A percentile compares a stretch with the other conserved stretches of the same genome.
Conservation (phyloP, 1,284 basidiomycete genomes). For the Pascua guehoae region DNA sequence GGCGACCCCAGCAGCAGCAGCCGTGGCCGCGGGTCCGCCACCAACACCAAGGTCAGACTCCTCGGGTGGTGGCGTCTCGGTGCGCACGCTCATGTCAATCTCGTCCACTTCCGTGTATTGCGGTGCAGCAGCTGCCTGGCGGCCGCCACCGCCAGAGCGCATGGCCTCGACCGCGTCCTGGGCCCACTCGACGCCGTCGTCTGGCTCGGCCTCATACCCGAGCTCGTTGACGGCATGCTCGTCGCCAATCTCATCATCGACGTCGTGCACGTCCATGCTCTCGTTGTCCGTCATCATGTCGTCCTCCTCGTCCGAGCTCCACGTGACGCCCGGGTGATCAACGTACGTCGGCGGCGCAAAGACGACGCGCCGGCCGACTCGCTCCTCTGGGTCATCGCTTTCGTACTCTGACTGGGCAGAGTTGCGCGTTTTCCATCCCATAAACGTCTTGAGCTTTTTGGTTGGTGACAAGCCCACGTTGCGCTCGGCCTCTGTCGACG, state of each 20-base stretch:
- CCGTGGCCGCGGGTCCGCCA: neutral
- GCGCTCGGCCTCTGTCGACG: constrained; percentile 23
- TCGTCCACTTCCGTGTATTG: too few species aligned
- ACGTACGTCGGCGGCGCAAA: constrained; percentile 55
- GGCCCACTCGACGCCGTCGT: constrained; percentile 55
- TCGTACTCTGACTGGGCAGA: constrained; percentile 4
- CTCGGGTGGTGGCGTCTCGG: too few species aligned
- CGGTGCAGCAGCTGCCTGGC: too few species aligned
- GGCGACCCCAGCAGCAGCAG: neutral
- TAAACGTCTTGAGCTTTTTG: constrained; percentile 28
- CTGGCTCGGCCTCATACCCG: constrained; percentile 47
- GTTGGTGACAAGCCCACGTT: neutral
- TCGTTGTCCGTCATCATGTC: constrained; percentile 51
- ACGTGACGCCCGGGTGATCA: constrained; percentile 55
- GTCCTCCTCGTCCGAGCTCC: constrained; percentile 71
- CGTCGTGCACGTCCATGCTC: constrained; percentile 67
- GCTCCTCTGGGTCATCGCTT: constrained; percentile 18
- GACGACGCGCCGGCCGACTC: constrained; percentile 41
- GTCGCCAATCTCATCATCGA: constrained; percentile 11
- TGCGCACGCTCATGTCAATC: too few species aligned
- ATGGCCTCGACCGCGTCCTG: constrained; percentile 46
- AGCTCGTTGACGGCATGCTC: constrained; percentile 14
- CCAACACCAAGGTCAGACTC: too few species aligned
- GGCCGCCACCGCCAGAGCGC: constrained; percentile 20
- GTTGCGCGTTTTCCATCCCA: constrained; percentile 25